Base-by-base conservation (phyloP, 2,329 filamentous ascomycete genomes). In the Pseudocercospora vitis region DNA sequence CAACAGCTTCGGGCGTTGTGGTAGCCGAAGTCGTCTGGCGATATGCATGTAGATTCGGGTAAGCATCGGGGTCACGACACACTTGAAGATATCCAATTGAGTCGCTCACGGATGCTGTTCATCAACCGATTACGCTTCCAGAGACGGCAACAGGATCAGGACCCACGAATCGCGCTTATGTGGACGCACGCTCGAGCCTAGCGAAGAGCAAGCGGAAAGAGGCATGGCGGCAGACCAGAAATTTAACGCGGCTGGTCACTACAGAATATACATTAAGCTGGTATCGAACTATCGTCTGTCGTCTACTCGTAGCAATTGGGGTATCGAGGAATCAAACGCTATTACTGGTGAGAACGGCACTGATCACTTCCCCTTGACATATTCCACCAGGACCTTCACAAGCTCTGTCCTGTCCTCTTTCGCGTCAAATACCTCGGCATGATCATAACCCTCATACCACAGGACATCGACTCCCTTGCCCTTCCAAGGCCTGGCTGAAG, bases 381-480 rank as follows among this genome's bases (percentile, higher is more conserved):
- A 68, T 50, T 65, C 59, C 9, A 60, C 61, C 23, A 68, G 23
- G 7, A 67, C 64, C 7, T 61, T 51, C 3, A 66, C 52, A 24
- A 69, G 56, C 53, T 59, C 60, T 28, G 42, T 51, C 45, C 65
- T 57, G 33, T 60, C 60, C 26, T 53, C 44, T 31, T 51, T 61
- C 46, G 60, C 65, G 51, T 79, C 73, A 67, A 85, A 85, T 0
- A 79, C 77, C 63, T 87, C 82, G 12, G 83, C 83, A 67, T 88
- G 85, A 65, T 88, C 84, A 42, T 84, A 71, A 3, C 76, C 73
- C 1, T 79, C 74, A 65, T 81, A 86, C 78, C 83, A 84, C 1
- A 85, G 55, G 1, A 86, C 74, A 59, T 86, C 78, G 5, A 87
- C 62, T 0, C 77, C 78, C 5, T 72, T 59, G 3, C 72, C 71